Conservation (phyloP, 257 asterid genomes). For the Echites panduratus region DNA sequence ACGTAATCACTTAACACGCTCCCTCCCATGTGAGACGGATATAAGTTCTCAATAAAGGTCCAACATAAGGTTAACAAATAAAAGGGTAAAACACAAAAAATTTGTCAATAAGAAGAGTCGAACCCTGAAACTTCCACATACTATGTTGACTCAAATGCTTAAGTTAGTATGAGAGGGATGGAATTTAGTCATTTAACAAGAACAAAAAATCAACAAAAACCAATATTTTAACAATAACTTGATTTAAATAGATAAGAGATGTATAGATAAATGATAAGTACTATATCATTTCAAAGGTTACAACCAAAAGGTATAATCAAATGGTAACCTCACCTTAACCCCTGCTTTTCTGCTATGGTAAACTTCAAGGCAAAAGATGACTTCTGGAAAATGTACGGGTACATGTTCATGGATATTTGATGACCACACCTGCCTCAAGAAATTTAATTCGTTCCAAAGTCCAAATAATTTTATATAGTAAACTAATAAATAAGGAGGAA, state of each 20-base stretch:
- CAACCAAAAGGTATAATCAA: not conserved
- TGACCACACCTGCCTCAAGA: conserved; percentile 48
- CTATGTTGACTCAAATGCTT: too few relatives aligned
- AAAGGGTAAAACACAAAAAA: too few relatives aligned
- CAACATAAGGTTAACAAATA: too few relatives aligned
- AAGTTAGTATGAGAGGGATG: too few relatives aligned
- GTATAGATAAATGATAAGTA: not conserved
- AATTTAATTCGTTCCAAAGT: not conserved
- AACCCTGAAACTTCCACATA: too few relatives aligned
- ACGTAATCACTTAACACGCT: too few relatives aligned
- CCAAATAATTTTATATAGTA: not conserved
- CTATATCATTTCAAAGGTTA: not conserved
- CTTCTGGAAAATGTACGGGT: conserved; percentile 66
- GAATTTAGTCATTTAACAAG: too few relatives aligned
- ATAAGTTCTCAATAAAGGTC: too few relatives aligned
- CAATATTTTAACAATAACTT: not conserved
- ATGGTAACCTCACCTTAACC: conserved; percentile 34
- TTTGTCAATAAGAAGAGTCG: too few relatives aligned
- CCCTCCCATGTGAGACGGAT: too few relatives aligned
- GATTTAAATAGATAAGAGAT: not conserved
- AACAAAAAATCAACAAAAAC: too few relatives aligned
- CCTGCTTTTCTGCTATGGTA: conserved; percentile 56
- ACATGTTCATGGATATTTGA: conserved; percentile 35
- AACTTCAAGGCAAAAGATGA: conserved; percentile 64
- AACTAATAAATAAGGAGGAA: not conserved